Percentiles rank a stretch among this genome's conserved stretches.
Conservation (phyloP, 495 filamentous ascomycete genomes). For the Lasiosphaeriaceae sp. region DNA sequence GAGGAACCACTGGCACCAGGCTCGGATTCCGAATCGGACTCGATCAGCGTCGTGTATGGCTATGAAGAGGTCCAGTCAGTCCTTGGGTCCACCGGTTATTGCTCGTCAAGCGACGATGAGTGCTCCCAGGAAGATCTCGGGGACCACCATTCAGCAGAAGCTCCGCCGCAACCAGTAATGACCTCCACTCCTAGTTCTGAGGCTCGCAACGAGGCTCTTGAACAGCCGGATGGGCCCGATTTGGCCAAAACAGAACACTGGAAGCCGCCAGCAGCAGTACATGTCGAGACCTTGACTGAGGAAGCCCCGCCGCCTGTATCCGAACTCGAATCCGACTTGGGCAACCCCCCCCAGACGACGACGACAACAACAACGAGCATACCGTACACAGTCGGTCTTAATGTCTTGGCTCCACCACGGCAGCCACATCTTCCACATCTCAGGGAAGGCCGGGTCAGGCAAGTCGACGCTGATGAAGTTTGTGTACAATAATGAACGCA, state of each 20-base stretch:
- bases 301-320: neutral
- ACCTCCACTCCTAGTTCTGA: neutral
- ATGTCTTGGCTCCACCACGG: neutral
- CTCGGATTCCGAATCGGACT: neutral
- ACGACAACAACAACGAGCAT: neutral
- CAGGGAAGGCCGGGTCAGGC: constrained; percentile 12
- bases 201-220: neutral
- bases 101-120: neutral
- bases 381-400: neutral
- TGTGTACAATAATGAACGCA: neutral
- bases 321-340: neutral
- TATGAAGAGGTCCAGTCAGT: neutral
- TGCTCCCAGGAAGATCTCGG: neutral
- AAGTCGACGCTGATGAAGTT: constrained; percentile 20
- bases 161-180: neutral
- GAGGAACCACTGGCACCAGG: neutral
- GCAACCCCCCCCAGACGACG: neutral
- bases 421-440: constrained; percentile 12
- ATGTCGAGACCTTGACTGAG: neutral
- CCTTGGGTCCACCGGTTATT: neutral
- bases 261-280: neutral
- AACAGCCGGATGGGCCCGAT: neutral
- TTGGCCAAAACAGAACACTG: neutral
- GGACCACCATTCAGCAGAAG: neutral
- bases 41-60: neutral